Conservation (phyloP, 306 rosid species). For the Quercus cerris region DNA sequence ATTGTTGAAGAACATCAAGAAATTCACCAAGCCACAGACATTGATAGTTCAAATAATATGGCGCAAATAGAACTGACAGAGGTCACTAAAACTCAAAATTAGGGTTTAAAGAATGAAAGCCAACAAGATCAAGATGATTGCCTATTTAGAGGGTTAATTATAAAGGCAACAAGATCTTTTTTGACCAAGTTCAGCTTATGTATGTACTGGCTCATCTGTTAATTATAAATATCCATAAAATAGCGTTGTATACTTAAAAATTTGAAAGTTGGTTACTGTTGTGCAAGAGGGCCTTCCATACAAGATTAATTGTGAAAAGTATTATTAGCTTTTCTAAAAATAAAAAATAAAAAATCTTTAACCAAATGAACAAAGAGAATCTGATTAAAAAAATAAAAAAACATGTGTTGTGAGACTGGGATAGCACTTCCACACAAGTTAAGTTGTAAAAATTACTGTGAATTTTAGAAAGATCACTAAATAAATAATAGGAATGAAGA, state of each 20-base stretch:
- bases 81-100: not conserved
- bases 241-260: not conserved
- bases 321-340: no score
- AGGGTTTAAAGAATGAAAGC: not conserved
- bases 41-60: not conserved
- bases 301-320: no score
- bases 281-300: no score
- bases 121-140: not conserved
- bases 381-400: no score
- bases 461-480: no score
- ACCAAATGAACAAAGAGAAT: no score
- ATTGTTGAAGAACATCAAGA: constrained; percentile 17
- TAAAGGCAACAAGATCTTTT: no score
- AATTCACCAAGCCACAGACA: constrained; percentile 1
- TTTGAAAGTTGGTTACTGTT: not conserved
- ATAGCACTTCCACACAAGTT: no score
- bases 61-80: constrained; percentile 1
- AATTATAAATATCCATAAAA: not conserved
- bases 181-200: not conserved
- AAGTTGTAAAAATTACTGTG: no score
- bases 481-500: no score
- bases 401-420: no score
- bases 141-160: not conserved
- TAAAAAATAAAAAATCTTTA: no score
- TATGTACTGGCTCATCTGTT: not conserved